These are phyloP conservation scores for Fraxinus baroniana DNA, from an alignment of 305 asterid species.

Conservation along the genomic window DNA sequence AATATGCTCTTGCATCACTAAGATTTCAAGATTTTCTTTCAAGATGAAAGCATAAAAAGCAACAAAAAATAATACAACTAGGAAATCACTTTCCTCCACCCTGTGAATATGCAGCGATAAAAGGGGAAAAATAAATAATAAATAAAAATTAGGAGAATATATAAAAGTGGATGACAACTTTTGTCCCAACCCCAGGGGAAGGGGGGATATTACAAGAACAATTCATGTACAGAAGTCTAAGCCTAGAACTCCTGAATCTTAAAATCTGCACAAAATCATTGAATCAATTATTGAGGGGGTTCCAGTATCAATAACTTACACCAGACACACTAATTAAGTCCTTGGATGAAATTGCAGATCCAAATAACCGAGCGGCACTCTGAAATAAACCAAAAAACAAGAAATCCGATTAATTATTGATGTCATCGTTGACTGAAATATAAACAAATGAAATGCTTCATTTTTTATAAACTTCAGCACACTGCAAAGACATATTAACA, in stretches of 20 bases:
- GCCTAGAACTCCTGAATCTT: not conserved
- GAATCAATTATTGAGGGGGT: not conserved
- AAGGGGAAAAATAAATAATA: not conserved
- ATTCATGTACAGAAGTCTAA: not conserved
- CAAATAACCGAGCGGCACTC: constrained; percentile 97
- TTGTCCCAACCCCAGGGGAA: not conserved
- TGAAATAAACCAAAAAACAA: constrained; percentile 40
- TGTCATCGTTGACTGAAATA: constrained; percentile 1
- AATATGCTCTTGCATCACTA: too few species aligned
- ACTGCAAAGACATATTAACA: not conserved
- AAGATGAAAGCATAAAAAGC: not conserved
- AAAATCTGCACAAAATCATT: constrained; percentile 11
- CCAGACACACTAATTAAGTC: constrained; percentile 87
- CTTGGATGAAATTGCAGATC: constrained; percentile 79
- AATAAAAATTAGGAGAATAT: not conserved
- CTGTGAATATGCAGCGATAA: not conserved
- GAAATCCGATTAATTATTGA: constrained; percentile 9
- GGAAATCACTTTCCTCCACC: not conserved
- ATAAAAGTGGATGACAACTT: not conserved
- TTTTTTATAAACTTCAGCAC: not conserved
- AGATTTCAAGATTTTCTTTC: not conserved
- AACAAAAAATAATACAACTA: not conserved
- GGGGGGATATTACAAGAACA: not conserved
- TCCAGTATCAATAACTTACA: constrained; percentile 48
- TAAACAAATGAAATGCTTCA: constrained; percentile 17